Base-by-base conservation (phyloP, 225 moss, liverwort and hornwort genomes). In the Thuidium tamariscinum region DNA sequence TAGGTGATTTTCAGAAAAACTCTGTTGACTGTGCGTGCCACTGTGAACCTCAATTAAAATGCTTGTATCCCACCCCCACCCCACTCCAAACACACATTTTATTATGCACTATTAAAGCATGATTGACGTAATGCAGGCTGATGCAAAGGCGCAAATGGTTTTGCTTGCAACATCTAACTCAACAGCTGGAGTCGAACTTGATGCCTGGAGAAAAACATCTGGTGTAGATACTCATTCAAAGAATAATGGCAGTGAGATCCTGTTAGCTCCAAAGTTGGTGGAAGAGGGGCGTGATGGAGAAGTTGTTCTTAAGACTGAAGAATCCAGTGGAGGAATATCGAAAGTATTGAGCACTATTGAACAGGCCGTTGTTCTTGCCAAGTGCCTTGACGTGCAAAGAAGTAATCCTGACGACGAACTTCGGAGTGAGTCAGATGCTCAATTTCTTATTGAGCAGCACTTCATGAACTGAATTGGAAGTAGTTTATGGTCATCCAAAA, bases 111-210 rank as follows among this genome's bases (percentile, higher is more conserved):
- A 55, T 77, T 70, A 32, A 87, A 82, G 36, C 49, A 71, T 83
- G 57, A 73, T 79, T 71, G 69, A 64, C 74, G 55, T 39, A 22
- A 39, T 57, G 41, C 95, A 98, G 95, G 89, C 89, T 72, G 95
- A 99, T 86, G 93, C 99, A 37, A 99, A 95, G 89, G 99, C 99
- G 25, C 99, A 99, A 92, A 95, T 99, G 97, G 95, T 99, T 73
- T 90, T 99, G 86, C 89, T 89, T 65, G 92, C 97, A 63, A 92
- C 87, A 57, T 91, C 95, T 57, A 90, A 92, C 55, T 60, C 91
- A 61, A 63, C 92, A 74, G 92, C 82, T 72, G 92, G 85, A 82
- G 87, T 89, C 44, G 90, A 95, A 59, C 75, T 92, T 55, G 86
- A 89, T 66, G 89, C 82, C 66, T 93, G 91, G 91, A 91, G 94